phyloP scores from a whole-genome alignment of 352 stramenopile genomes.

The Phytophthora colocasiae region DNA sequence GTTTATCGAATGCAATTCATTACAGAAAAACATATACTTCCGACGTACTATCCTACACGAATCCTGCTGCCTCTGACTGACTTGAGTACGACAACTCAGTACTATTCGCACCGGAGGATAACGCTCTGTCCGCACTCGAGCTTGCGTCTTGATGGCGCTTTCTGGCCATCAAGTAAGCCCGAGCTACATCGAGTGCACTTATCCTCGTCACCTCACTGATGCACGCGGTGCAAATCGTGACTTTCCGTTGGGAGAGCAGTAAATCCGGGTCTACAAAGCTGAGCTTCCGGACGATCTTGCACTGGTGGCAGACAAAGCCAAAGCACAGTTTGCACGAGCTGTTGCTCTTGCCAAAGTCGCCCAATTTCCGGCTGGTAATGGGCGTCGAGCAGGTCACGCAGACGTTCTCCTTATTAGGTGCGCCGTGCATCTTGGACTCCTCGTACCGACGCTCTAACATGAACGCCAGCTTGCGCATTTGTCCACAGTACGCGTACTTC shows the following conservation, averaged over 20 bases:
- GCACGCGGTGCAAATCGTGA: conserved; percentile 40
- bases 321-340: conserved; percentile 37
- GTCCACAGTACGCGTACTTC: conserved; percentile 19
- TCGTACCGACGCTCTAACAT: conserved; percentile 21
- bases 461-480: conserved; percentile 14
- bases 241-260: conserved; percentile 37
- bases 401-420: conserved; percentile 33
- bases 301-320: conserved; percentile 36
- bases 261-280: conserved; percentile 44
- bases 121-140: conserved; percentile 10
- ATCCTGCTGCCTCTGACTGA: background rate
- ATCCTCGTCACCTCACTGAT: conserved; percentile 31
- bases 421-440: conserved; percentile 27
- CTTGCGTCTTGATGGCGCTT: conserved; percentile 20
- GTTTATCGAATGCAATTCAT: too few species aligned
- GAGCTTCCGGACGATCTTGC: conserved; percentile 36
- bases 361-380: conserved; percentile 20
- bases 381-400: conserved; percentile 38
- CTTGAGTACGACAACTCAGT: conserved; percentile 14
- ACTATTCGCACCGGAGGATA: conserved; percentile 18
- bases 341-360: conserved; percentile 37
- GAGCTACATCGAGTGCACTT: conserved; percentile 28
- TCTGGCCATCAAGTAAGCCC: conserved; percentile 40
- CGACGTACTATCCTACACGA: background rate
- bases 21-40: background rate